phyloP scores from a whole-genome alignment of 768 basidiomycete genomes.

The Pleurotus tuoliensis region DNA sequence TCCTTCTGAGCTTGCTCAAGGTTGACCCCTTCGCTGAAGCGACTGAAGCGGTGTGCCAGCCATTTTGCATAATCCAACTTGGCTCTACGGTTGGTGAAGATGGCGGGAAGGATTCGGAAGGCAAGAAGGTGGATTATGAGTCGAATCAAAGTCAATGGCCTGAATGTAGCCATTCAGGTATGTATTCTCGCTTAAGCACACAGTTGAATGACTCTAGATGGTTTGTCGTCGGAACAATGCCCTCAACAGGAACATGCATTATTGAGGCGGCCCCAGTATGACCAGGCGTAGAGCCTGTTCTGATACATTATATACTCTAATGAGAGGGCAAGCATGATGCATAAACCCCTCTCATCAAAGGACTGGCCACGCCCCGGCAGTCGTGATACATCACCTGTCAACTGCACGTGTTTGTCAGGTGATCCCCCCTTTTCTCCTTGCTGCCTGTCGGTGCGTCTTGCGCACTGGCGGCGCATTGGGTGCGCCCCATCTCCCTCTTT shows the following conservation, averaged over 20 bases:
- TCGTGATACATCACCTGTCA: no score
- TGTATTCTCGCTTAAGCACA: slow-evolving; percentile 26
- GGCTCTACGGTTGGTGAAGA: slow-evolving; percentile 11
- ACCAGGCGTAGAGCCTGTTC: no score
- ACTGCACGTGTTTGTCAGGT: no score
- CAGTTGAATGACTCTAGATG: slow-evolving; percentile 37
- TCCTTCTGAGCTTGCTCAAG: not conserved
- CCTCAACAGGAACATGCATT: slow-evolving; percentile 18
- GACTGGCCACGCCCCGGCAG: no score
- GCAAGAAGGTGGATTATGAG: slow-evolving; percentile 15
- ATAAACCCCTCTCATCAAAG: no score
- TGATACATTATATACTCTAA: no score
- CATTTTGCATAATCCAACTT: not conserved
- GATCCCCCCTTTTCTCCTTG: no score
- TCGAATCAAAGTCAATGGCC: slow-evolving; percentile 24
- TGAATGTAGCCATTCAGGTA: slow-evolving; percentile 20
- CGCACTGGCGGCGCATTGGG: no score
- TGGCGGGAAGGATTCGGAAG: slow-evolving; percentile 12
- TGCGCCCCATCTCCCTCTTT: no score
- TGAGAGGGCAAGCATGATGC: no score
- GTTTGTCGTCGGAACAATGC: slow-evolving; percentile 33
- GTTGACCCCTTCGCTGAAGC: slow-evolving; percentile 1
- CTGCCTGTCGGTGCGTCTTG: no score
- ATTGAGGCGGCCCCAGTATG: slow-evolving; percentile 17
- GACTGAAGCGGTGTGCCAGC: not conserved